Base-by-base conservation (phyloP, 2,329 filamentous ascomycete genomes). In the Colletotrichum sp. region DNA sequence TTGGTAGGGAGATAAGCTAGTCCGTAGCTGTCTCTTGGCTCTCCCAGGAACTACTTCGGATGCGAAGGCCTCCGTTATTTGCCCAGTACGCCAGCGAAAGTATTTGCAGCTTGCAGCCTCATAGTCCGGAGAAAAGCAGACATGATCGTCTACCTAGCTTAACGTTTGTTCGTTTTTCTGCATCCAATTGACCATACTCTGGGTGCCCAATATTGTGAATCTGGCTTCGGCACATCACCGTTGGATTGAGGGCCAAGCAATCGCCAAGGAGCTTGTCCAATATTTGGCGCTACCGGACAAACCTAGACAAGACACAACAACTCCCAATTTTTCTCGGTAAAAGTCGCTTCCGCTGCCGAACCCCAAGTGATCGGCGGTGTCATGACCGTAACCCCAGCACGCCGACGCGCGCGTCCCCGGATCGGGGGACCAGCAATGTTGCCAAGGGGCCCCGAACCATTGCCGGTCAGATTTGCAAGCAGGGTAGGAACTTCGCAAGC, bases 181-280 rank as follows among this genome's bases (percentile, higher is more conserved):
- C 13, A 18, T n/a, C 10, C 25, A 64, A 12, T 25, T 5, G 32
- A 0, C 8, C 61, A 22, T 12, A 43, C 22, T 15, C 43, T 3
- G 10, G 6, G 61, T 43, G 32, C 15, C 34, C 16, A 36, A n/a
- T 52, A 3, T 8, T 39, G 16, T 18, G 34, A 70, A 22, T 18
- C 25, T n/a, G 43, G 36, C 16, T 48, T 28, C 25, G 58, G 43
- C 48, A 68, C 43, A 43, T 56, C 30, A 27, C n/a, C 30, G 55
- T 30, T 39, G 56, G 25, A 30, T 5, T 27, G 43, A 30, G 27
- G 8, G 56, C 48, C 66, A 58, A 74, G 71, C 27, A 16, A 9
- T 13, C 28, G 71, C 71, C 71, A 65, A 74, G 71, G 66, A 36
- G 66, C 71, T 71, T 65, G 32, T 25, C 28, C 58, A 27, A 65